Percentiles rank a stretch among this genome's conserved stretches.
These are phyloP conservation scores for Fusarium ambrosium DNA, from an alignment of 2,329 filamentous ascomycete species.

Conservation along the genomic window DNA sequence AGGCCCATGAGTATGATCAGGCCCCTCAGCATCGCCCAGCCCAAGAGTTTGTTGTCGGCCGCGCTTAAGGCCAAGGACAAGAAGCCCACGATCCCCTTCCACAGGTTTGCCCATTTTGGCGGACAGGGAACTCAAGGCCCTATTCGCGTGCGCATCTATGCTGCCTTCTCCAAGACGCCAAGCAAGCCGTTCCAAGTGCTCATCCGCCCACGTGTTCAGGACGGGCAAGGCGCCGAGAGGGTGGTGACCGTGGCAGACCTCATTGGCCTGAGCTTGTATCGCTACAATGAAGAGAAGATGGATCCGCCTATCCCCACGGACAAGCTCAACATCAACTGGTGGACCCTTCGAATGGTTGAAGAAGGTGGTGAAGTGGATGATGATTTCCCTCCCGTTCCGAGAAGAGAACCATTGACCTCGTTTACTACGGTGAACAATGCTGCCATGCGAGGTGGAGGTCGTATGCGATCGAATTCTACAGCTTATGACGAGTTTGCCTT, in stretches of 20 bases:
- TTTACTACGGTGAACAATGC: slow-evolving; percentile 89
- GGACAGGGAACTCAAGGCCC: slow-evolving; percentile 84
- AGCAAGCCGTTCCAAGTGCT: slow-evolving; percentile 78
- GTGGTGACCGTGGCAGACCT: slow-evolving; percentile 81
- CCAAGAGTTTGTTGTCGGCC: slow-evolving; percentile 78
- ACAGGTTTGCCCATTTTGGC: slow-evolving; percentile 81
- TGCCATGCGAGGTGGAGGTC: slow-evolving; percentile 73
- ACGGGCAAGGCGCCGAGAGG: slow-evolving; percentile 71
- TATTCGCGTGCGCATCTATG: slow-evolving; percentile 82
- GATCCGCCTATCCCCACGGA: slow-evolving; percentile 74
- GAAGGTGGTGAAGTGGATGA: slow-evolving; percentile 88
- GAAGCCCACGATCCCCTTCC: slow-evolving; percentile 78
- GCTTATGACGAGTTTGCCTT: slow-evolving; percentile 87
- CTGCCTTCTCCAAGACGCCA: slow-evolving; percentile 75
- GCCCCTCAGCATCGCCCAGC: slow-evolving; percentile 76
- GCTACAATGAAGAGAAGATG: slow-evolving; percentile 82
- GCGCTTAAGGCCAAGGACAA: slow-evolving; percentile 79
- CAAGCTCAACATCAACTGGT: slow-evolving; percentile 84
- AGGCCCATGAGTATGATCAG: slow-evolving; percentile 74
- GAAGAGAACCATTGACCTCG: slow-evolving; percentile 79
- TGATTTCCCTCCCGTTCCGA: slow-evolving; percentile 83
- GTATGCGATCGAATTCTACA: slow-evolving; percentile 77
- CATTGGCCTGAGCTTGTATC: slow-evolving; percentile 84
- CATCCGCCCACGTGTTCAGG: slow-evolving; percentile 77
- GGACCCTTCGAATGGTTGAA: slow-evolving; percentile 86